Percentiles rank a stretch among this genome's conserved stretches.
phyloP scores from a whole-genome alignment of 768 basidiomycete species.

The Naganishia vishniacii region DNA sequence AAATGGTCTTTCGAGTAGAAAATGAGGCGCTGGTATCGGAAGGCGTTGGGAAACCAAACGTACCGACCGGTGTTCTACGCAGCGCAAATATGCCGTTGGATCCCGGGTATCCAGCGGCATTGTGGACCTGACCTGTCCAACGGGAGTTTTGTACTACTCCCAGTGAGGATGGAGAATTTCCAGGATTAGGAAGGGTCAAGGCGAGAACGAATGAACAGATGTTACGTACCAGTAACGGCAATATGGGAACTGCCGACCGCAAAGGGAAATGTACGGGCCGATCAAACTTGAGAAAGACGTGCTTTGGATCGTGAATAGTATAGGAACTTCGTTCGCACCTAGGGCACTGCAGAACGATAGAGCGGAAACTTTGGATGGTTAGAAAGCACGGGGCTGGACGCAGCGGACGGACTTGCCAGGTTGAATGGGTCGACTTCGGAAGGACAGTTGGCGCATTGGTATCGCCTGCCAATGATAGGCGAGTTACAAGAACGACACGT shows the following conservation, averaged over 20 bases:
- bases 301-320: slow-evolving; percentile 70
- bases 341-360: slow-evolving; percentile 58
- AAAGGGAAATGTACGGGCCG: slow-evolving; percentile 67
- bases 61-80: slow-evolving; percentile 41
- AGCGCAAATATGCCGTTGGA: slow-evolving; percentile 37
- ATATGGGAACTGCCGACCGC: slow-evolving; percentile 56
- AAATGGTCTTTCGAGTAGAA: slow-evolving; percentile 60
- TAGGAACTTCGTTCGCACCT: slow-evolving; percentile 75
- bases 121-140: slow-evolving; percentile 24
- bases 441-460: slow-evolving; percentile 84
- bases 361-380: too few relatives aligned
- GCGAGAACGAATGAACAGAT: slow-evolving; percentile 52
- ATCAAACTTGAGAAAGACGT: slow-evolving; percentile 81
- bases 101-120: slow-evolving; percentile 24
- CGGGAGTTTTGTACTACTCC: slow-evolving; percentile 22
- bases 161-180: slow-evolving; percentile 29
- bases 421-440: slow-evolving; percentile 67
- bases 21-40: background rate
- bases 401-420: slow-evolving; percentile 56
- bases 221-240: slow-evolving; percentile 62
- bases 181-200: slow-evolving; percentile 52
- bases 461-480: slow-evolving; percentile 68
- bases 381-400: background rate
- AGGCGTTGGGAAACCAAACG: too few relatives aligned
- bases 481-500: slow-evolving; percentile 36